Conservation (phyloP, 345 rosid genomes). For the Cardiospermum halicacabum region DNA sequence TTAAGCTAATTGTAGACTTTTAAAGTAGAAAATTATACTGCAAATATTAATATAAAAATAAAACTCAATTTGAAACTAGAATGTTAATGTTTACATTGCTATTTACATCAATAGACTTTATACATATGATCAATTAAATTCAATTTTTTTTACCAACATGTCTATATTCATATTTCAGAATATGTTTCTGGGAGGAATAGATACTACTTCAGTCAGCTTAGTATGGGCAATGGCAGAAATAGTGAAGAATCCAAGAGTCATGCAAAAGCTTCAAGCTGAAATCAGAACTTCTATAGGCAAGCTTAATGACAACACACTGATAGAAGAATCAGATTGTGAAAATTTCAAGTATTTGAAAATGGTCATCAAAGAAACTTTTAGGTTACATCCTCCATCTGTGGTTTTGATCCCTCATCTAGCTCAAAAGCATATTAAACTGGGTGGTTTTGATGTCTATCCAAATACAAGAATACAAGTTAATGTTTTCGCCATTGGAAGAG, state of each 20-base stretch:
- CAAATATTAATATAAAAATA: too few relatives aligned
- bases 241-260: neutral
- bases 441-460: neutral
- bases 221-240: neutral
- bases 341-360: neutral
- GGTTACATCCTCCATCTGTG: neutral
- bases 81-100: too few relatives aligned
- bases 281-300: neutral
- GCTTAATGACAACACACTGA: neutral
- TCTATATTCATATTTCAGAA: too few relatives aligned
- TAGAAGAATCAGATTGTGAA: neutral
- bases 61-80: too few relatives aligned
- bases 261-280: neutral
- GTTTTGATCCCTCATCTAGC: neutral
- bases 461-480: neutral
- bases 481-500: neutral
- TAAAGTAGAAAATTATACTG: too few relatives aligned
- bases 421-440: neutral
- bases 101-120: too few relatives aligned
- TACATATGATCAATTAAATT: too few relatives aligned
- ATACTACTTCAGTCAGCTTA: neutral
- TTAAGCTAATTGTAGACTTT: too few relatives aligned
- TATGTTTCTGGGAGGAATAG: neutral
- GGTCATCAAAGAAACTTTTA: neutral
- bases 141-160: too few relatives aligned